phyloP scores from a whole-genome alignment of 1,284 basidiomycete species.

The Tremellales sp. region DNA sequence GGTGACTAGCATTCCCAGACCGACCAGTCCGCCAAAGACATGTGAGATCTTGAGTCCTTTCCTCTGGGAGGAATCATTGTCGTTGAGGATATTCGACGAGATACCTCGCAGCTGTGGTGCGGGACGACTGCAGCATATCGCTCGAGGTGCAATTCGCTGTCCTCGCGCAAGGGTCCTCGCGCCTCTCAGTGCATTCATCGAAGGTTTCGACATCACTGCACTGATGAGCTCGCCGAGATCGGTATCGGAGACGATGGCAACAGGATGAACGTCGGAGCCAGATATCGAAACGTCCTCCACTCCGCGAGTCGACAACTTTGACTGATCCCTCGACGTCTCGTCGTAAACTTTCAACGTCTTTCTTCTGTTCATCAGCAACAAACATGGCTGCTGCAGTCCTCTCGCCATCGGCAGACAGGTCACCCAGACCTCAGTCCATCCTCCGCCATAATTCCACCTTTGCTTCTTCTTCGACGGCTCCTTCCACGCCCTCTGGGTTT shows the following conservation, averaged over 20 bases:
- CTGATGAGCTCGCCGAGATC: background rate
- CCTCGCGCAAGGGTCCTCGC: too few relatives aligned
- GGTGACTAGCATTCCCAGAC: constrained; percentile 42
- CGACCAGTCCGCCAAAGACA: constrained; percentile 41
- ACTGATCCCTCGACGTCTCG: background rate
- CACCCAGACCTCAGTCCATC: background rate
- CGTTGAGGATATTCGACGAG: background rate
- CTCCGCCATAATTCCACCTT: background rate
- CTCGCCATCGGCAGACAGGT: background rate
- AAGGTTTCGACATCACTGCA: too few relatives aligned
- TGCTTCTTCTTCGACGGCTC: background rate
- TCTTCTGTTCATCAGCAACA: background rate
- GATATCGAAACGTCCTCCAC: background rate
- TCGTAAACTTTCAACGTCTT: background rate
- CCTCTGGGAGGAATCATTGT: background rate
- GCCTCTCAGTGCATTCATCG: too few relatives aligned
- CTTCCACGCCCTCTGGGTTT: constrained; percentile 22
- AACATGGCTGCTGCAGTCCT: background rate
- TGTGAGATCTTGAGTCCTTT: constrained; percentile 16
- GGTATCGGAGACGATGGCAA: background rate
- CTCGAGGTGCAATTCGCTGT: too few relatives aligned
- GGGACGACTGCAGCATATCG: too few relatives aligned
- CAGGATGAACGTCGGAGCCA: background rate
- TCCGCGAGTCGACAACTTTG: background rate
- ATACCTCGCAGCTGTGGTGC: background rate